These are phyloP conservation scores for Hippophae tibetana DNA, from an alignment of 306 rosid species.

Conservation along the genomic window DNA sequence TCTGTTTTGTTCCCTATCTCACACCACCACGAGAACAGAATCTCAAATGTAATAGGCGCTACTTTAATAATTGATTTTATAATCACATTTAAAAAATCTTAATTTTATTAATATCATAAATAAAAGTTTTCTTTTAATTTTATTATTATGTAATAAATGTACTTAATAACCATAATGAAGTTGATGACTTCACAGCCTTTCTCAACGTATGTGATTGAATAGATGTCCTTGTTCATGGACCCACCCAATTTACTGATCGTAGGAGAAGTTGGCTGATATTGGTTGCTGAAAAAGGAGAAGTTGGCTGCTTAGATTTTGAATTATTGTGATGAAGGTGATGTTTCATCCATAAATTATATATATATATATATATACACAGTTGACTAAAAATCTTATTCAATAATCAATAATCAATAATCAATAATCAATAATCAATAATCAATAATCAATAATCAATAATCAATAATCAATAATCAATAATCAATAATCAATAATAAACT, in stretches of 20 bases:
- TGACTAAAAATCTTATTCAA: too few relatives aligned
- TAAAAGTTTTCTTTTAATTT: not conserved
- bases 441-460: too few relatives aligned
- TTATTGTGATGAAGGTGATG: not conserved
- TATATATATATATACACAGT: too few relatives aligned
- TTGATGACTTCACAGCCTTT: conserved; percentile 42
- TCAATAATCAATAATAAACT: too few relatives aligned
- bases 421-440: too few relatives aligned
- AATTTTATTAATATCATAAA: not conserved
- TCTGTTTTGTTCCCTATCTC: conserved; percentile 51
- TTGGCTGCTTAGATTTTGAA: conserved; percentile 6
- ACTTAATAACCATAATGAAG: conserved; percentile 25
- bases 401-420: too few relatives aligned
- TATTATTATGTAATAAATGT: conserved; percentile 35
- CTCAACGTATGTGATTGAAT: conserved; percentile 45
- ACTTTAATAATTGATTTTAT: too few relatives aligned
- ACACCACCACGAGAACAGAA: conserved; percentile 77
- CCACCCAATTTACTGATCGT: conserved; percentile 62
- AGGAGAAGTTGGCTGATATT: conserved; percentile 41
- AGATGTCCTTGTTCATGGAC: conserved; percentile 55
- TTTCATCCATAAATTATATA: not conserved
- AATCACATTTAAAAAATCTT: not conserved
- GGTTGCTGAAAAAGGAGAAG: conserved; percentile 46
- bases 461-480: too few relatives aligned
- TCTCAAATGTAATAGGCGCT: conserved; percentile 20